A percentile compares a stretch with the other conserved stretches of the same genome.
Conservation (phyloP, 2,329 filamentous ascomycete genomes). For the Pseudocercospora cruenta region DNA sequence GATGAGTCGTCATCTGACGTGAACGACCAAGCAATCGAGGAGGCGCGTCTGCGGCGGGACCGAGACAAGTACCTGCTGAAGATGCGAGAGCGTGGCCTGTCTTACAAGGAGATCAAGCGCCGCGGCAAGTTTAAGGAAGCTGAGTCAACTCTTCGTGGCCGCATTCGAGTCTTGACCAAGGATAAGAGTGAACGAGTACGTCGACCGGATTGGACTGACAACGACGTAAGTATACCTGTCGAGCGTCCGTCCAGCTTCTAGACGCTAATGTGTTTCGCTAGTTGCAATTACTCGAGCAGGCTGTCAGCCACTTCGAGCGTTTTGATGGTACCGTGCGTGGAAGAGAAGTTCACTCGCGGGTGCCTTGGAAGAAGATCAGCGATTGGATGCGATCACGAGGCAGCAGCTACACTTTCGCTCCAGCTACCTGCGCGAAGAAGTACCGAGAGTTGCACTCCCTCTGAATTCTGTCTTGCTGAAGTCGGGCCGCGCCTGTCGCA, state of each 20-base stretch:
- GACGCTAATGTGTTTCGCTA: slow-evolving; percentile 20
- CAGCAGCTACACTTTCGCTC: slow-evolving; percentile 63
- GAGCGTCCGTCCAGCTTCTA: background rate
- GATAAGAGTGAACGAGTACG: slow-evolving; percentile 63
- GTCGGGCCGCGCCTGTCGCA: background rate
- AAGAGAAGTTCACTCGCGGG: slow-evolving; percentile 23
- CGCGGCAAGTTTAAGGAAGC: slow-evolving; percentile 63
- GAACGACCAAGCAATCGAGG: slow-evolving; percentile 24
- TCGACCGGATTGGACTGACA: slow-evolving; percentile 65
- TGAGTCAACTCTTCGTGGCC: slow-evolving; percentile 73
- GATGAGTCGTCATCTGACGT: slow-evolving; percentile 14
- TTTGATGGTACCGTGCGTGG: slow-evolving; percentile 5
- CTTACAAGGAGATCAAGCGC: slow-evolving; percentile 66
- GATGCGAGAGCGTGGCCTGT: slow-evolving; percentile 60
- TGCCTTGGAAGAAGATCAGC: slow-evolving; percentile 63
- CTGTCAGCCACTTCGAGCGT: slow-evolving; percentile 26
- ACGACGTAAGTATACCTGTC: slow-evolving; percentile 61
- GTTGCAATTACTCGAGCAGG: slow-evolving; percentile 34
- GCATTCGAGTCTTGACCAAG: slow-evolving; percentile 69
- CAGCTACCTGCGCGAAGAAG: slow-evolving; percentile 66
- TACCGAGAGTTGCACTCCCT: slow-evolving; percentile 53
- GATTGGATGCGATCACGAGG: slow-evolving; percentile 57
- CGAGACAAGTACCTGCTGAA: slow-evolving; percentile 51
- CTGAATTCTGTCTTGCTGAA: background rate
- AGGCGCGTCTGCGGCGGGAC: slow-evolving; percentile 25